Base-by-base conservation (phyloP, 2,329 filamentous ascomycete species). In the Talaromyces funiculosus region DNA sequence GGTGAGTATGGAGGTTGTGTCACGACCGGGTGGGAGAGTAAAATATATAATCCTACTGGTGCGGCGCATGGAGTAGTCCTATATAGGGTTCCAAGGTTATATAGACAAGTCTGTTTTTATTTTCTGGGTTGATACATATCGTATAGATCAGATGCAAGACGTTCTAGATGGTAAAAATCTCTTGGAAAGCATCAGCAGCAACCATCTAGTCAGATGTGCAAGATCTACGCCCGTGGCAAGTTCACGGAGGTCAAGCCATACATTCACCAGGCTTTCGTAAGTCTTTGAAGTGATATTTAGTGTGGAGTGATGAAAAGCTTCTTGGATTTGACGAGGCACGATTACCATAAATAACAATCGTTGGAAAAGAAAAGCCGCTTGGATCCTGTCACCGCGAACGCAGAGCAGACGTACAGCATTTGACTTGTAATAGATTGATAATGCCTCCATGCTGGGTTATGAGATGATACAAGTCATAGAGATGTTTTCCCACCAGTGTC, bases 231-330 rank as follows among this genome's bases (percentile, higher is more conserved):
- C 49, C 1, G 40, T 60, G n/a, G 20, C 24, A 31, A 60, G 49
- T 42, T 60, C 57, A 42, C 38, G 49, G 4, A 60, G 57, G 16
- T 60, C 57, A 47, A 47, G 14, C 57, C 57, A 60, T 18, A 54
- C 49, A 26, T 54, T 60, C 20, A 14, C 3, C 9, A 60, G 38
- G 12, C 49, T 26, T 4, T 42, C 33, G 42, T 60, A 49, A 7
- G 40, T 33, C 4, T 53, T 10, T 43, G 3, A 18, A n/a, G 35
- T 9, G 26, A 24, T 9, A 24, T 54, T 22, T 8, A 47, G 14
- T 42, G 47, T 26, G 47, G 31, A 20, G 26, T 14, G 2, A 37
- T 45, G 4, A 38, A 12, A n/a, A 16, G 38, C 31, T n/a, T 53
- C 35, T 35, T 40, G 10, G 26, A n/a, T 8, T 14, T 40, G 6